Evolutionary conservation across 139 green algal genomes (phyloP).

Genomic region (Chlamydomonas schloesseri): DNA sequence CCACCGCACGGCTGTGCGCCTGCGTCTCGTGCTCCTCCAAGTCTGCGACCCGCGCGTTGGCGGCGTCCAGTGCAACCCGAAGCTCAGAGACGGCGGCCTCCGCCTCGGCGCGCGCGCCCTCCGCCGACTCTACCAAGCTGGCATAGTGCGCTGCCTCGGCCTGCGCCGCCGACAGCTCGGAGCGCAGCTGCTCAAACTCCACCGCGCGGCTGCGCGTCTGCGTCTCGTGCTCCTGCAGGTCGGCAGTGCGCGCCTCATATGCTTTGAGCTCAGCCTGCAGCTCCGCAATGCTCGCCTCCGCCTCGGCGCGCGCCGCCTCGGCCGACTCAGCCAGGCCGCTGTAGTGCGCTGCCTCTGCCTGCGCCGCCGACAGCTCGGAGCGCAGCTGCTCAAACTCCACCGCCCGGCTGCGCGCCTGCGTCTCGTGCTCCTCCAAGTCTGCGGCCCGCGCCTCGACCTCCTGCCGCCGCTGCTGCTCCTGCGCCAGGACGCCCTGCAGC

Average conservation of each 20-base stretch:
- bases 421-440: too few species aligned
- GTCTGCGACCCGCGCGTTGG: background rate
- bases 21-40: background rate
- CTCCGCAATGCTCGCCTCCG: background rate
- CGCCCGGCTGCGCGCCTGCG: too few species aligned
- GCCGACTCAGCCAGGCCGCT: too few species aligned
- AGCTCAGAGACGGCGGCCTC: background rate
- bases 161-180: too few species aligned
- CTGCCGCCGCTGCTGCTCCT: background rate
- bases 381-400: too few species aligned
- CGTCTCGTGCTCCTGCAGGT: too few species aligned
- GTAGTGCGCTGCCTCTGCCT: too few species aligned
- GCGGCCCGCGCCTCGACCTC: background rate
- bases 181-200: too few species aligned
- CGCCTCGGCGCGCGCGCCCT: background rate
- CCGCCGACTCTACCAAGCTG: background rate
- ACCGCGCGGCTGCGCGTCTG: too few species aligned
- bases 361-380: too few species aligned
- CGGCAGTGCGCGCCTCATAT: background rate
- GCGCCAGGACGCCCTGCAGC: background rate
- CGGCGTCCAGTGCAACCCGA: background rate
- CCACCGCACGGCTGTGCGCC: background rate
- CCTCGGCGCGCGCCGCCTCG: background rate
- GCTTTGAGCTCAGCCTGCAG: background rate
- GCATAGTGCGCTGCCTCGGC: too few species aligned